A percentile compares a stretch with the other conserved stretches of the same genome.
Conservation (phyloP, 116 monocot genomes). For the Trichopus zeylanicus region DNA sequence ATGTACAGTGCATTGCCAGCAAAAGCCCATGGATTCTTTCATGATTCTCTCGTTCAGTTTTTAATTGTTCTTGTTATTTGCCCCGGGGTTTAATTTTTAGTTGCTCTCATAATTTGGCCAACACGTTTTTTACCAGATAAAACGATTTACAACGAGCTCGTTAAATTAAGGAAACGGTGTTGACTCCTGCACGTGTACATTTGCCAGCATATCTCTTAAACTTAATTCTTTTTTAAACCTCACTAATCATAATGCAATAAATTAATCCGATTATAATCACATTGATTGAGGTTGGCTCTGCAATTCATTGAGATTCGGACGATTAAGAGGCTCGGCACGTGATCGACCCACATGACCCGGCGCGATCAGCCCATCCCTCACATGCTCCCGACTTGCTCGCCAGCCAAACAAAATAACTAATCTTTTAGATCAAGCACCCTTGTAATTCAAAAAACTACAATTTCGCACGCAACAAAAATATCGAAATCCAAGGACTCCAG, state of each 20-base stretch:
- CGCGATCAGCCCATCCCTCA: neutral
- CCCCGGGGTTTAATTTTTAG: too few relatives aligned
- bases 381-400: neutral
- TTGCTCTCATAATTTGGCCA: neutral
- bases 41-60: neutral
- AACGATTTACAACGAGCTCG: neutral
- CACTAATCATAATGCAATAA: neutral
- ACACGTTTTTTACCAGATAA: neutral
- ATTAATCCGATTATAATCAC: neutral
- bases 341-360: neutral
- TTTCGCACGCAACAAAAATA: too few relatives aligned
- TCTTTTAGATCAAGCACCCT: neutral
- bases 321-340: slow-evolving; percentile 1
- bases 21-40: neutral
- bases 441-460: too few relatives aligned
- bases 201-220: neutral
- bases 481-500: too few relatives aligned
- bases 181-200: neutral
- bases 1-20: slow-evolving; percentile 3
- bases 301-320: neutral
- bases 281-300: neutral
- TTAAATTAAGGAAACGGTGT: neutral
- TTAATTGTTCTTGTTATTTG: too few relatives aligned
- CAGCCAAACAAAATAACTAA: neutral
- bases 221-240: too few relatives aligned